phyloP scores from a whole-genome alignment of 2,329 filamentous ascomycete genomes.

The Drechslerella coelobrocha region DNA sequence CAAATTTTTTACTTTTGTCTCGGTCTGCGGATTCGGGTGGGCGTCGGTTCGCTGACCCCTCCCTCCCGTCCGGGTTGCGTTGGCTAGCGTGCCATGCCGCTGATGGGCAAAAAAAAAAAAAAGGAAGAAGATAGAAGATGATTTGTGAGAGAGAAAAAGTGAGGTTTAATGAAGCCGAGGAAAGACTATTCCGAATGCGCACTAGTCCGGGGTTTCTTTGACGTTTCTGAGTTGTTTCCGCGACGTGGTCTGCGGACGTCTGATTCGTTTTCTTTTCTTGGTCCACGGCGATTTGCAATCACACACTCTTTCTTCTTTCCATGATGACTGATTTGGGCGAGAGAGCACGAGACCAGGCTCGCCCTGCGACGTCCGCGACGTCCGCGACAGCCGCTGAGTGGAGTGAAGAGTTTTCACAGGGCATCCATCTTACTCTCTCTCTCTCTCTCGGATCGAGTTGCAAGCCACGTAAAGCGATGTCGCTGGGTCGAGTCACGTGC shows the following conservation, averaged over 20 bases:
- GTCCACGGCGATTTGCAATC: too few relatives aligned
- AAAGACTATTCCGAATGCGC: slow-evolving; percentile 27
- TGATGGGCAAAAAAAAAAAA: too few relatives aligned
- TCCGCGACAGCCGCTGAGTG: neutral
- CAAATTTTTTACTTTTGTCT: too few relatives aligned
- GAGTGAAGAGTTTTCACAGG: neutral
- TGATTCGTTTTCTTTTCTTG: slow-evolving; percentile 23
- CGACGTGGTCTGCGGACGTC: slow-evolving; percentile 35
- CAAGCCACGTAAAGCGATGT: neutral
- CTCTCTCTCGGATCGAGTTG: neutral
- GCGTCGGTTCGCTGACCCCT: neutral
- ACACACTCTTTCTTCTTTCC: too few relatives aligned
- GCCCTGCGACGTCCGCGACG: neutral
- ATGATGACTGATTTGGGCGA: neutral
- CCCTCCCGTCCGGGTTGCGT: neutral
- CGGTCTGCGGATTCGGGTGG: neutral
- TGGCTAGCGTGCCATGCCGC: neutral
- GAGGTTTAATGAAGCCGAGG: neutral
- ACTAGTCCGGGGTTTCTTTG: slow-evolving; percentile 19
- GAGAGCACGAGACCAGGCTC: neutral
- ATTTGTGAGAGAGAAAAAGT: too few relatives aligned
- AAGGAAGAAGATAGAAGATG: too few relatives aligned
- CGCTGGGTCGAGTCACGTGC: neutral
- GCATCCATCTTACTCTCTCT: neutral
- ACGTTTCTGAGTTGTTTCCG: slow-evolving; percentile 43